Percentiles rank a stretch among this genome's conserved stretches.
Conservation (phyloP, 2,329 filamentous ascomycete species). For the Diaporthe australafricana region DNA sequence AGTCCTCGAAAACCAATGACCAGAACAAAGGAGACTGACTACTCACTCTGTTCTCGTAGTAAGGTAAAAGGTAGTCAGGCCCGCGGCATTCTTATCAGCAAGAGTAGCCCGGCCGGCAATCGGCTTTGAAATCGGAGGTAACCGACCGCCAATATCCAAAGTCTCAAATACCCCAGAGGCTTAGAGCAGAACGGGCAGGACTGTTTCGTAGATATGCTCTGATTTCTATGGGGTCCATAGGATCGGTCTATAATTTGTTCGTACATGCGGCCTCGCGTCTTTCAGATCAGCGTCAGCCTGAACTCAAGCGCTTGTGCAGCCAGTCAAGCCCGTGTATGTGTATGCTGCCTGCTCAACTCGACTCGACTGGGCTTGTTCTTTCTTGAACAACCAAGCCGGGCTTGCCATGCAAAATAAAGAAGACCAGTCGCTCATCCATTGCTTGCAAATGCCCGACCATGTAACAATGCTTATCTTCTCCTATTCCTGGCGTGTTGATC, state of each 20-base stretch:
- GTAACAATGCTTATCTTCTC: background rate
- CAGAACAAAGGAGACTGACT: background rate
- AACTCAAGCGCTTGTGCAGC: background rate
- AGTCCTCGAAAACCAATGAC: background rate
- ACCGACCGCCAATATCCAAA: background rate
- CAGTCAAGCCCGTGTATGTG: background rate
- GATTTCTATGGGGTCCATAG: background rate
- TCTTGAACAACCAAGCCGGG: background rate
- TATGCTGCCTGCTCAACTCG: slow-evolving; percentile 1
- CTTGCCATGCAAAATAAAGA: slow-evolving; percentile 1
- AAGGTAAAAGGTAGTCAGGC: background rate
- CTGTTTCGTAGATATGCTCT: background rate
- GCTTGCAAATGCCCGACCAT: background rate
- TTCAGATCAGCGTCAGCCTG: background rate
- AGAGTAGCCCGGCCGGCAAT: slow-evolving; percentile 17
- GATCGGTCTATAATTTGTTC: background rate
- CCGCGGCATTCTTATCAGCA: slow-evolving; percentile 17
- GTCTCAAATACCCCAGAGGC: background rate
- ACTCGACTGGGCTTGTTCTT: background rate
- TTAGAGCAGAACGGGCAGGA: background rate
- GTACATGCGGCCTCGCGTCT: background rate
- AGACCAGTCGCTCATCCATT: slow-evolving; percentile 8
- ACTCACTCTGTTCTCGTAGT: background rate
- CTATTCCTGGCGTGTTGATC: background rate
- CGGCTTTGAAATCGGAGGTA: slow-evolving; percentile 9